Conservation (phyloP, 805 yeast genomes). For the Sugiyamaella qingdaonensis region DNA sequence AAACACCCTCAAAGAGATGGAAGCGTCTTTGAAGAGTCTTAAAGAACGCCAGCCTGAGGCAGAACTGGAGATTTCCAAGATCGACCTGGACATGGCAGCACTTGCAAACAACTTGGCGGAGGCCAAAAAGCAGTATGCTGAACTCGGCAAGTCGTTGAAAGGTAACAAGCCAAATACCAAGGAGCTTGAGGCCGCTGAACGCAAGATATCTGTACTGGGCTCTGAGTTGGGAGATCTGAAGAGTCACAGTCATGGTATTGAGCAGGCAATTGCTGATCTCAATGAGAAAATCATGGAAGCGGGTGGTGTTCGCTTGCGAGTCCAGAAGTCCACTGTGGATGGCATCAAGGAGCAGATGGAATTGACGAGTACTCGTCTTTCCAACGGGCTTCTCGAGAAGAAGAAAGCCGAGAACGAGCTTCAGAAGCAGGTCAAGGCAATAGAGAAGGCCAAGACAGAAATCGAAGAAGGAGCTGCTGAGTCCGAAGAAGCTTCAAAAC, state of each 20-base stretch:
- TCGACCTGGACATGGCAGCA: constrained; percentile 60
- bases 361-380: constrained; percentile 50
- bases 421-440: constrained; percentile 48
- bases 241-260: constrained; percentile 52
- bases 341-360: constrained; percentile 65
- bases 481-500: constrained; percentile 38
- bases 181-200: constrained; percentile 36
- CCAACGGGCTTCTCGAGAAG: constrained; percentile 51
- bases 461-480: constrained; percentile 37
- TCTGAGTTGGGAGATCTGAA: constrained; percentile 44
- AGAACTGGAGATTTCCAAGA: constrained; percentile 55
- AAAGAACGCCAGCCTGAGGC: constrained; percentile 67
- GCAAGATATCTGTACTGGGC: constrained; percentile 34
- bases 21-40: constrained; percentile 50
- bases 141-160: constrained; percentile 18
- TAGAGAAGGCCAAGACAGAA: constrained; percentile 47
- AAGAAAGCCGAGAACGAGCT: constrained; percentile 63
- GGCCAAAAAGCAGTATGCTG: constrained; percentile 34
- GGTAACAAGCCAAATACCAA: constrained; percentile 25
- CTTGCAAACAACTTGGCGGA: constrained; percentile 50
- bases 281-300: constrained; percentile 81
- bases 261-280: constrained; percentile 51
- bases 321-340: constrained; percentile 79
- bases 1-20: constrained; percentile 55
- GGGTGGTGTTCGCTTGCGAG: constrained; percentile 81